Evolutionary conservation across 2,329 filamentous ascomycete species (phyloP).

Genomic region (Plenodomus biglobosus): DNA sequence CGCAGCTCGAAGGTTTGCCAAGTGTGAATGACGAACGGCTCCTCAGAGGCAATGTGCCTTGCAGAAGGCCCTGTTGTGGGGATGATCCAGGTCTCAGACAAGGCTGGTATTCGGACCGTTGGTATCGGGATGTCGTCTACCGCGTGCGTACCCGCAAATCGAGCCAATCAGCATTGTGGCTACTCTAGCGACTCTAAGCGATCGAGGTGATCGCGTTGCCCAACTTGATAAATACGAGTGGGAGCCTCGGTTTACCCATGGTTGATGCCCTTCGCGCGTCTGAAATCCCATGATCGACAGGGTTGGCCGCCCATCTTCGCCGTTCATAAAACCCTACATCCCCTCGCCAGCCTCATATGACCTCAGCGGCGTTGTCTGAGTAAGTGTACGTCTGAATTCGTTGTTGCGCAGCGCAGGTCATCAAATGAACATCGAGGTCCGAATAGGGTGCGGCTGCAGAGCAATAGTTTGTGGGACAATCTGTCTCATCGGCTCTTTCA

Average conservation of each 20-base stretch:
- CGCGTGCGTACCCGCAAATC: constrained; percentile 5
- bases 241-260: not conserved
- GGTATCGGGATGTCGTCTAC: constrained; percentile 7
- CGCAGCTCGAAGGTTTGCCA: not conserved
- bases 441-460: too few relatives aligned
- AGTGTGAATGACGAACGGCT: not conserved
- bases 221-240: constrained; percentile 1
- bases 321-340: not conserved
- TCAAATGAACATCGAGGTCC: too few relatives aligned
- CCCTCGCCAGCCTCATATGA: not conserved
- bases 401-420: too few relatives aligned
- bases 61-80: constrained; percentile 13
- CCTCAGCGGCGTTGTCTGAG: not conserved
- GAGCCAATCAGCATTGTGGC: constrained; percentile 5
- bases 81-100: not conserved
- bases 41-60: constrained; percentile 1
- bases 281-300: not conserved
- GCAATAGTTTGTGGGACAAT: too few relatives aligned
- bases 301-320: not conserved
- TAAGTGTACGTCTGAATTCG: too few relatives aligned
- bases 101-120: constrained; percentile 13
- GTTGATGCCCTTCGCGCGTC: not conserved
- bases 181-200: constrained; percentile 1
- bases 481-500: too few relatives aligned
- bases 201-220: constrained; percentile 5